Percentiles rank a stretch among this genome's conserved stretches.
Evolutionary conservation across 2,329 filamentous ascomycete genomes (phyloP).

Genomic region (Lojkania enalia): DNA sequence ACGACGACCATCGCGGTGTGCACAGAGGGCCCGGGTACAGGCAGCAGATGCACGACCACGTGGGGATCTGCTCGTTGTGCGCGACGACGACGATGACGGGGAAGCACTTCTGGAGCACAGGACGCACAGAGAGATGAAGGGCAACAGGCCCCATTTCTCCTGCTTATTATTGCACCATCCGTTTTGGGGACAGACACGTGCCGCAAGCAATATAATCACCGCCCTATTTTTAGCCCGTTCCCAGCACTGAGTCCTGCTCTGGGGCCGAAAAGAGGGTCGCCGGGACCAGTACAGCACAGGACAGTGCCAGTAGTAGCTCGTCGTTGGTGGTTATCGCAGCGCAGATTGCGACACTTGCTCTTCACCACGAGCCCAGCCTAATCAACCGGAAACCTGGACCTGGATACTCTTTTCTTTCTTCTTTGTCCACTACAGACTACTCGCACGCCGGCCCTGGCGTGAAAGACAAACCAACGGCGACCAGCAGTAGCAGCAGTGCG

Average conservation of each 20-base stretch:
- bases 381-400: slow-evolving; percentile 25
- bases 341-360: slow-evolving; percentile 13
- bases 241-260: slow-evolving; percentile 14
- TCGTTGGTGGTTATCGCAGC: slow-evolving; percentile 20
- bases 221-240: slow-evolving; percentile 37
- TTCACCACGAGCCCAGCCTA: slow-evolving; percentile 10
- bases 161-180: slow-evolving; percentile 35
- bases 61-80: slow-evolving; percentile 36
- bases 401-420: no score
- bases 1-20: slow-evolving; percentile 1
- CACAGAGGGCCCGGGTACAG: slow-evolving; percentile 3
- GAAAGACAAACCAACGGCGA: not conserved
- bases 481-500: slow-evolving; percentile 15
- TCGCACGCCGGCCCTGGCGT: no score
- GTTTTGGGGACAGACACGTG: slow-evolving; percentile 36
- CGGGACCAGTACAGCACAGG: slow-evolving; percentile 16
- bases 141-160: slow-evolving; percentile 17
- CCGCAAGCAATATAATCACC: slow-evolving; percentile 38
- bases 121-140: slow-evolving; percentile 28
- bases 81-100: slow-evolving; percentile 29
- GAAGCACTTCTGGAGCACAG: slow-evolving; percentile 24
- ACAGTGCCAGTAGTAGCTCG: no score
- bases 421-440: no score
- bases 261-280: slow-evolving; percentile 32
- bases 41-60: slow-evolving; percentile 30